A percentile compares a stretch with the other conserved stretches of the same genome.
Evolutionary conservation across 768 basidiomycete genomes (phyloP).

Genomic region (Peribolospora baueri): DNA sequence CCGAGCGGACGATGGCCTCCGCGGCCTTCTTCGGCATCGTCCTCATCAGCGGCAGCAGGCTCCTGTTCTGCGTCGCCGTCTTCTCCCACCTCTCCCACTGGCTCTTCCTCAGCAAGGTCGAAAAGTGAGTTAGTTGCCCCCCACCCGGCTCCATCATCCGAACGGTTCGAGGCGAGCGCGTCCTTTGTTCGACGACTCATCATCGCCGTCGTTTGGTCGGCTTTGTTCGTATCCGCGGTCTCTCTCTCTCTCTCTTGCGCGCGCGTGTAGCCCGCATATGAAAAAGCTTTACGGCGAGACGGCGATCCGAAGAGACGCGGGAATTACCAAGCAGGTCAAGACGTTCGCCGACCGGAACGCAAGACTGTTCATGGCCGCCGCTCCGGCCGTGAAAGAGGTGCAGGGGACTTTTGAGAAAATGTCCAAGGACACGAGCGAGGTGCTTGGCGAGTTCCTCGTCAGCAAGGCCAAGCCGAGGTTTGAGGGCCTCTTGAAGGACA

Average conservation of each 20-base stretch:
- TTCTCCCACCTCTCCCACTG: slow-evolving; percentile 67
- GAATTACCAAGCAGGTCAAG: slow-evolving; percentile 94
- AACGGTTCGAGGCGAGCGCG: not conserved
- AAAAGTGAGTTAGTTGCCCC: slow-evolving; percentile 38
- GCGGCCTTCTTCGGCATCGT: slow-evolving; percentile 86
- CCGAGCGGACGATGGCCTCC: slow-evolving; percentile 72
- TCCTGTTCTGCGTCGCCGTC: slow-evolving; percentile 65
- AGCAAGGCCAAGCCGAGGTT: slow-evolving; percentile 55
- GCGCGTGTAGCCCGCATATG: slow-evolving; percentile 68
- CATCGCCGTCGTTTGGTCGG: not conserved
- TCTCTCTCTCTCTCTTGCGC: not conserved
- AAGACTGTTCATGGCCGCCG: slow-evolving; percentile 34
- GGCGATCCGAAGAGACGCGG: slow-evolving; percentile 72
- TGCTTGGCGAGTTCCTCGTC: slow-evolving; percentile 68
- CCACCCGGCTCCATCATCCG: not conserved
- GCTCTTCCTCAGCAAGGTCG: slow-evolving; percentile 86
- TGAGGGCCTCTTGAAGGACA: slow-evolving; percentile 75
- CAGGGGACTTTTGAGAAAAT: slow-evolving; percentile 89
- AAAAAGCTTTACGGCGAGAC: slow-evolving; percentile 73
- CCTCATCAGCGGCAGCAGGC: slow-evolving; percentile 71
- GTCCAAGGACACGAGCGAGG: slow-evolving; percentile 77
- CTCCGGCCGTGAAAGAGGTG: slow-evolving; percentile 66
- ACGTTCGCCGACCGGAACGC: slow-evolving; percentile 17
- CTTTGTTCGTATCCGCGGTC: not conserved
- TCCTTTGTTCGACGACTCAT: not conserved